Conservation (phyloP, 1,284 basidiomycete species). For the Xanthoconium separans region DNA sequence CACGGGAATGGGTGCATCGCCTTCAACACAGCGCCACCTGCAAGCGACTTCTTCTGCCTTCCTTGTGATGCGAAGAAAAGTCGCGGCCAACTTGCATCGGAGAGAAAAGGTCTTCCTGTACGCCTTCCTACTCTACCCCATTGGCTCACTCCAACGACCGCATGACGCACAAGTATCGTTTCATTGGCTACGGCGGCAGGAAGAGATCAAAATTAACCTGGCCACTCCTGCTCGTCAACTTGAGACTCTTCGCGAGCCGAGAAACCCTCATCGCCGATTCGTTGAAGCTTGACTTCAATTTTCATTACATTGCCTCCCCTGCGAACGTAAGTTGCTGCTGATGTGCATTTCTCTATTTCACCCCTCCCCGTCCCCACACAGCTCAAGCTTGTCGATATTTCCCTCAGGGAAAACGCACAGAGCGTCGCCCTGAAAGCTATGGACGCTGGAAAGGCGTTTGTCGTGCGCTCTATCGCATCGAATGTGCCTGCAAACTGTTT, state of each 20-base stretch:
- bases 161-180: too few relatives aligned
- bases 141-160: too few relatives aligned
- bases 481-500: not conserved
- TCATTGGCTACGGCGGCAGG: too few relatives aligned
- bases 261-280: not conserved
- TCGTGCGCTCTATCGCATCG: not conserved
- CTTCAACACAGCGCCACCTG: not conserved
- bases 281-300: not conserved
- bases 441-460: not conserved
- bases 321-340: not conserved
- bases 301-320: not conserved
- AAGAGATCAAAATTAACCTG: too few relatives aligned
- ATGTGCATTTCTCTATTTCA: not conserved
- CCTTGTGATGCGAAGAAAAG: not conserved
- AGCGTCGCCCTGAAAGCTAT: not conserved
- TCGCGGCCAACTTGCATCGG: not conserved
- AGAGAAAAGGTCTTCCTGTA: not conserved
- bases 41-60: not conserved
- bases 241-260: not conserved
- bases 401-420: not conserved
- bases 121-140: not conserved
- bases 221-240: not conserved
- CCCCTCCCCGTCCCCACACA: not conserved
- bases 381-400: not conserved
- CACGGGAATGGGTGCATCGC: not conserved